These are phyloP conservation scores for Agrocybe pediades DNA, from an alignment of 768 basidiomycete genomes.

Conservation along the genomic window DNA sequence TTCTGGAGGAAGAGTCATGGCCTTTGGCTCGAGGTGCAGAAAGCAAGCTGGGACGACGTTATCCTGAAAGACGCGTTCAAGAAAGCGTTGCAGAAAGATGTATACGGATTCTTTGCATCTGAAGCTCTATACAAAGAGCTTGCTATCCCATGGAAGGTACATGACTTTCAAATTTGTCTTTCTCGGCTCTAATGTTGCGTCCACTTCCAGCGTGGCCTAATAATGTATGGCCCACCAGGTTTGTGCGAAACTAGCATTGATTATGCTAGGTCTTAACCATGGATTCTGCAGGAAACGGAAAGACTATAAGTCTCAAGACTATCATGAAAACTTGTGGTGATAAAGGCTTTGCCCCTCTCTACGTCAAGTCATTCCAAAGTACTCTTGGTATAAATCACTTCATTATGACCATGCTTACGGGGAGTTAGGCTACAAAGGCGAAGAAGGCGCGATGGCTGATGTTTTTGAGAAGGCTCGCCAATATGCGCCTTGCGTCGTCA, in stretches of 20 bases:
- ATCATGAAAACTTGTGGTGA: conserved; percentile 76
- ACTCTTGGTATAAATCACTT: conserved; percentile 17
- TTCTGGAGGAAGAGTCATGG: conserved; percentile 64
- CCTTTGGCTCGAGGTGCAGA: conserved; percentile 65
- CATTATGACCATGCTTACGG: background rate
- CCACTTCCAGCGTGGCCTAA: conserved; percentile 67
- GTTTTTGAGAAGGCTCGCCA: conserved; percentile 78
- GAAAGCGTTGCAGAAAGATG: conserved; percentile 65
- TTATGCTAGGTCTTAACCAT: background rate
- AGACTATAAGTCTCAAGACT: conserved; percentile 80
- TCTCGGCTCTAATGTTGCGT: background rate
- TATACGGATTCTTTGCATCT: conserved; percentile 80
- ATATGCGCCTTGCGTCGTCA: conserved; percentile 64
- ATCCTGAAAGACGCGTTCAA: conserved; percentile 75
- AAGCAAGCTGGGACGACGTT: conserved; percentile 74
- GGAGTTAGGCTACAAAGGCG: conserved; percentile 52
- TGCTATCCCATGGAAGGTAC: conserved; percentile 82
- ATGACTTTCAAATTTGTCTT: background rate
- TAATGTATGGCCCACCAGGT: conserved; percentile 84
- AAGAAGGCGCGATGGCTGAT: conserved; percentile 64
- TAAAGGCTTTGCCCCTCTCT: conserved; percentile 66
- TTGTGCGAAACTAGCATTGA: conserved; percentile 8
- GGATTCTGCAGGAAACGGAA: conserved; percentile 67
- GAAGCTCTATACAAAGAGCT: conserved; percentile 73
- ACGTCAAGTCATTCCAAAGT: conserved; percentile 83